Evolutionary conservation across 2,329 filamentous ascomycete species (phyloP).

Genomic region (Drechslera avenae): DNA sequence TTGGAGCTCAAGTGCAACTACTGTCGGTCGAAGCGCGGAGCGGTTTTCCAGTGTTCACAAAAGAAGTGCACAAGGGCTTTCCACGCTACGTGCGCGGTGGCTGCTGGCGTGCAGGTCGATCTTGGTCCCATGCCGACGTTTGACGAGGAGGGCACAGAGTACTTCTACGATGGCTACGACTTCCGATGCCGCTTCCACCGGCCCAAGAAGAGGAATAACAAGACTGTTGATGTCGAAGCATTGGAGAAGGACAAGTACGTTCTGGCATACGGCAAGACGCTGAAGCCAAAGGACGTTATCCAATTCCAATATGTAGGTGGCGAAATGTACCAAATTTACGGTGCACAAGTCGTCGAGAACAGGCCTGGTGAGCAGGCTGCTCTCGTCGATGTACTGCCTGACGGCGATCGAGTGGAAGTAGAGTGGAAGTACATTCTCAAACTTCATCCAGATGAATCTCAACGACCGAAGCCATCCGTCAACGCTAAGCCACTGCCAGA

Average conservation of each 20-base stretch:
- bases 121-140: constrained; percentile 84
- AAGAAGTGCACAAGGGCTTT: constrained; percentile 94
- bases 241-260: constrained; percentile 74
- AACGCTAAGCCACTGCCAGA: constrained; percentile 73
- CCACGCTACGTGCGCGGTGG: constrained; percentile 90
- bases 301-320: constrained; percentile 80
- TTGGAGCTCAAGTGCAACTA: constrained; percentile 92
- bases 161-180: constrained; percentile 88
- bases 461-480: constrained; percentile 73
- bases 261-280: constrained; percentile 67
- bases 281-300: constrained; percentile 76
- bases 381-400: constrained; percentile 81
- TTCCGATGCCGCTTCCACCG: constrained; percentile 95
- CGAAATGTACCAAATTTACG: constrained; percentile 88
- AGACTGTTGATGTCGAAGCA: constrained; percentile 69
- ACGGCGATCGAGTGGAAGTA: constrained; percentile 76
- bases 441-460: constrained; percentile 72
- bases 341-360: constrained; percentile 86
- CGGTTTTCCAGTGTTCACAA: constrained; percentile 94
- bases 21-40: constrained; percentile 92
- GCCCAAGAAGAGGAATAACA: constrained; percentile 84
- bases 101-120: constrained; percentile 90
- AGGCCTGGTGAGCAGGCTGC: constrained; percentile 74
- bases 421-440: constrained; percentile 84
- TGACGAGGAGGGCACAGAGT: constrained; percentile 88